Evolutionary conservation across 306 rosid genomes (phyloP).

Genomic region (Vigna trinervia): DNA sequence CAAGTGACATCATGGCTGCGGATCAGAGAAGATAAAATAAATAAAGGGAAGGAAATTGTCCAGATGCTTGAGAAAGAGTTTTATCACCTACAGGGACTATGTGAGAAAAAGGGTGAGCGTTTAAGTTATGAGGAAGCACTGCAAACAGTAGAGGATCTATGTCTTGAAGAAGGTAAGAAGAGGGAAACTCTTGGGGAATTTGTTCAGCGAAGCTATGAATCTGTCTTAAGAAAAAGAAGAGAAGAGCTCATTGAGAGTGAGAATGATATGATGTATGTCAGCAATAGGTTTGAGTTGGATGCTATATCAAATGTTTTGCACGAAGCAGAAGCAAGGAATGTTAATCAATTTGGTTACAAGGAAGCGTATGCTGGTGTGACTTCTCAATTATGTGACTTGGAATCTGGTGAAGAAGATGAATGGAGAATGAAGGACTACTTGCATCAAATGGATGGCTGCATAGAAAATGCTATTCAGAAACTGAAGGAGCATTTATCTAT

Average conservation of each 20-base stretch:
- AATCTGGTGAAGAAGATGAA: slow-evolving; percentile 85
- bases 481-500: slow-evolving; percentile 80
- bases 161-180: slow-evolving; percentile 83
- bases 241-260: slow-evolving; percentile 82
- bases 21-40: slow-evolving; percentile 72
- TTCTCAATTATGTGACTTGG: slow-evolving; percentile 84
- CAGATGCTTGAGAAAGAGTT: slow-evolving; percentile 88
- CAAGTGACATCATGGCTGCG: slow-evolving; percentile 78
- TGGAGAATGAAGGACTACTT: slow-evolving; percentile 86
- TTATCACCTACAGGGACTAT: slow-evolving; percentile 71
- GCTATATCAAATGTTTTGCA: slow-evolving; percentile 80
- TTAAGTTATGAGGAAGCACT: slow-evolving; percentile 79
- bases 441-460: slow-evolving; percentile 78
- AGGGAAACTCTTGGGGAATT: slow-evolving; percentile 69
- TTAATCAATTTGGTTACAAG: slow-evolving; percentile 72
- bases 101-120: slow-evolving; percentile 85
- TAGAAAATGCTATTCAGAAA: slow-evolving; percentile 85
- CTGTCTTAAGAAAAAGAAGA: slow-evolving; percentile 75
- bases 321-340: slow-evolving; percentile 77
- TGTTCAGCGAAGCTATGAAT: slow-evolving; percentile 73
- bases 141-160: slow-evolving; percentile 83
- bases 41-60: slow-evolving; percentile 73
- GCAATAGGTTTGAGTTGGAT: slow-evolving; percentile 69
- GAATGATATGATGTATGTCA: slow-evolving; percentile 60
- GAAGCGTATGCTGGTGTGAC: slow-evolving; percentile 69